Evolutionary conservation across 139 green algal genomes (phyloP), one percentile per base, ranked within the genome.

Genomic region (Auxenochlorella pyrenoidosa): DNA sequence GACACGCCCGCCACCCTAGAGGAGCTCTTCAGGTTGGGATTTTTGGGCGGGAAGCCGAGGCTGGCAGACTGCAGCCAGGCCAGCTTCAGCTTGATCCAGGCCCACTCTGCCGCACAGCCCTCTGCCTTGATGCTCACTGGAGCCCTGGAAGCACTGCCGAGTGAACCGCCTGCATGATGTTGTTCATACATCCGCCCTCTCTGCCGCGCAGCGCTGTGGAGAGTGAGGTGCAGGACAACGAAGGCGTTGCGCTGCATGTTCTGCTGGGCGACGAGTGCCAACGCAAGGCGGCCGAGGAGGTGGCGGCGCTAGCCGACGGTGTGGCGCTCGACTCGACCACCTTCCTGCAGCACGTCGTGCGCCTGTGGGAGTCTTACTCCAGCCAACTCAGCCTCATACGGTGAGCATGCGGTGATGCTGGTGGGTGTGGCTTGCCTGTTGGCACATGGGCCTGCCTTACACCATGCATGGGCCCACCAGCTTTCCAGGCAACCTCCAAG

Each of bases 321-420:
- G 65, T 87, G 36, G 83, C 68, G 0, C 71, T 82, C 0, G 54
- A 79, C 19, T 66, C 44, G 3, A 84, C 95, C 12, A 65, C 92
- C 3, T 99, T 98, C 88, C 88, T 99, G 71, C 86, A 94, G 54
- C 90, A 93, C 21, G 89, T 98, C 40, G 93, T 94, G 59, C 84
- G 83, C 3, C 70, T 88, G 47, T 99, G 96, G 96, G 70, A 91
- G 70, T 90, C 97, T 63, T 93, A 99, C 91, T 97, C 92, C 92
- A 85, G 86, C 24, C 93, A 97, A 88, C 95, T 98, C 91, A 94
- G 98, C 63, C 95, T 94, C 51, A 97, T 98, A 34, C 93, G 80
- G 80, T 71, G 51, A 28, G 75, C 19, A n/a, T 24, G 75, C 12
- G 6, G 18, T 32, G 34, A 15, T 32, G 36, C 8, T 3, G 18